Base-by-base conservation (phyloP, 306 rosid species). In the Leucaena leucocephala region DNA sequence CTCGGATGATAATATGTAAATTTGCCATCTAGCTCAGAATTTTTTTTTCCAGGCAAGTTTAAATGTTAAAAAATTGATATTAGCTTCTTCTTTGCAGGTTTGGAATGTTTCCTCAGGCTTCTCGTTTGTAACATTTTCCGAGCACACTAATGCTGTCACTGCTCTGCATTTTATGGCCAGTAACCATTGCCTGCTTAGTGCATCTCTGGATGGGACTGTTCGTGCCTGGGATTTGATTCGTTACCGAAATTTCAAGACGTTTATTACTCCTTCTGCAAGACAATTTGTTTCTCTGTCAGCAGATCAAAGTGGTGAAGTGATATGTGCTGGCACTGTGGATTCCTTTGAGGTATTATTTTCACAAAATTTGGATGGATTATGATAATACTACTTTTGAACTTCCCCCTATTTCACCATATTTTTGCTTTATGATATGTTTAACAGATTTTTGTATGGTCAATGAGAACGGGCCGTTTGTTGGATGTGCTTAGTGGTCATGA, bases 191-290 rank as follows among this genome's bases (percentile, higher is more conserved):
- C 92, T 95, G 71, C 86, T 93, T 66, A 91, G 99, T 90, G 99
- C 97, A 57, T 95, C 99, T 71, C 90, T 93, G 78, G 99, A 95
- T 61, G 99, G 99, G 68, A 93, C 99, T 58, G 93, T 95, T 71
- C 94, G 94, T 17, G 99, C 99, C 1, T 95, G 99, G 99, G 98
- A 95, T 86, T 81, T 93, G 78, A 59, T 89, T 81, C 94, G 97
- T 57, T 95, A 93, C 76, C 84, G 98, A 72, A 95, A 95, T 79
- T 95, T 93, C 79, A 85, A 87, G 87, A 89, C 91, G 1, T 93
- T 90, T 85, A 90, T 93, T 2, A 85, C 94, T 71, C 94, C 97
- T 76, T 84, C 93, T 63, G 74, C 97, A 9, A 87, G 91, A 74
- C 99, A 95, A 81, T 95, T 93, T 85, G 96, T 87, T 85, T 95